Base-by-base conservation (phyloP, 768 basidiomycete species). In the Pleurotus citrinopileatus region DNA sequence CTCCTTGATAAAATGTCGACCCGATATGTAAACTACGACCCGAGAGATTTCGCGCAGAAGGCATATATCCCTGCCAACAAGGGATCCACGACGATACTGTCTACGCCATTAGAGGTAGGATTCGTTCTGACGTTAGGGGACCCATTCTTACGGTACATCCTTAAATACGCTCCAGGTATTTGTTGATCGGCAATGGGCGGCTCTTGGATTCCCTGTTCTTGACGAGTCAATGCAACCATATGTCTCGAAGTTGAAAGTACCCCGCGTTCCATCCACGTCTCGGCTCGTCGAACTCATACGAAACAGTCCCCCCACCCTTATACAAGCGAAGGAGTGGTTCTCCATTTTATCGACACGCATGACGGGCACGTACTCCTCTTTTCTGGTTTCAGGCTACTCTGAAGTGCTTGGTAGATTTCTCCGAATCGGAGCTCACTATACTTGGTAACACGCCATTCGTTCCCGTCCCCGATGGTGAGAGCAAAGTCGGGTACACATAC, bases 61-160 rank as follows among this genome's bases (percentile, higher is more conserved):
- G 73, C 87, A 0, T 99, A 91, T 70, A 81, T 99, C 42, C 96
- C 96, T 1, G 84, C 93, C 2, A 60, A 82, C 2, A 73, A 78
- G 15, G 73, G 77, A 4, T 72, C 76, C 13, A 78, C 77, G n/a
- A 59, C 68, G 26, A 76, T 79, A 54, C 63, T 91, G 55, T 86
- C 81, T 2, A 81, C 77, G 37, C 82, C 85, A 12, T 74, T 76
- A 60, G 86, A 92, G 65, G 92, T 90, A 52, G 27, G 27, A 5
- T 13, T 28, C 12, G 2, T 53, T 12, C 43, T 36, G 19, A 47
- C 53, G 12, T 23, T 42, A 45, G 29, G 22, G 23, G 17, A 37
- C 42, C 7, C 19, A n/a, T 25, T 19, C 42, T 44, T 15, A 7
- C n/a, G n/a, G n/a, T n/a, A n/a, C n/a, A n/a, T 27, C 43, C 25